phyloP scores from a whole-genome alignment of 352 stramenopile genomes.

The Phytophthora pistaciae region DNA sequence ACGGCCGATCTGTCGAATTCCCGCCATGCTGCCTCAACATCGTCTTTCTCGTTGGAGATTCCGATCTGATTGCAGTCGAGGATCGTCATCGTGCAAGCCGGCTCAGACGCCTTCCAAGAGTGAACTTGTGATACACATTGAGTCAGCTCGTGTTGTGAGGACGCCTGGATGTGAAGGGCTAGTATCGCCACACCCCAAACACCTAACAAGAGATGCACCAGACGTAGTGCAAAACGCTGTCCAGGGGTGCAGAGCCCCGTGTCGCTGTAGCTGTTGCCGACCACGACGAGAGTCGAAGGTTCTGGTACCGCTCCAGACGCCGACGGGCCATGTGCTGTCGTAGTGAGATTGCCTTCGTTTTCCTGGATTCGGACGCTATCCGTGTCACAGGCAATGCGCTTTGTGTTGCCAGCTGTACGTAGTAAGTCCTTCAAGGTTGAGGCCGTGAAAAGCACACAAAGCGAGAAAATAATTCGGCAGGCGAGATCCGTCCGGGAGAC shows the following conservation, averaged over 20 bases:
- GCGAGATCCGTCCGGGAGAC: not conserved
- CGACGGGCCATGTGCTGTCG: not conserved
- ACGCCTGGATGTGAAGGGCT: not conserved
- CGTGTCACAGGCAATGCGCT: not conserved
- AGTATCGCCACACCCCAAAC: not conserved
- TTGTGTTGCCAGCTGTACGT: not conserved
- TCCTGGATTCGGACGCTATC: conserved; percentile 3
- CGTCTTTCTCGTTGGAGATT: not conserved
- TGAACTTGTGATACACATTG: not conserved
- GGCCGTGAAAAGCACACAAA: not conserved
- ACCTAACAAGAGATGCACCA: not conserved
- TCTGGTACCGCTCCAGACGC: not conserved
- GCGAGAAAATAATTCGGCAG: not conserved
- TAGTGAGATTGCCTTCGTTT: not conserved
- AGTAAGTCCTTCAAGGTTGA: not conserved
- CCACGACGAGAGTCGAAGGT: not conserved
- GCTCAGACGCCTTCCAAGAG: not conserved
- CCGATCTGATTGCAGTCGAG: not conserved
- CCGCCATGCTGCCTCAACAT: not conserved
- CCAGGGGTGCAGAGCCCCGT: not conserved
- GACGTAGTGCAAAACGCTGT: not conserved
- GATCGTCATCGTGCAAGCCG: not conserved
- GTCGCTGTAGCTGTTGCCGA: not conserved
- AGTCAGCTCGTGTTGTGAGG: not conserved
- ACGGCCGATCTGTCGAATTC: not conserved